Base-by-base conservation (phyloP, 192 early-diverging fungal genomes). In the Podila minutissima region DNA sequence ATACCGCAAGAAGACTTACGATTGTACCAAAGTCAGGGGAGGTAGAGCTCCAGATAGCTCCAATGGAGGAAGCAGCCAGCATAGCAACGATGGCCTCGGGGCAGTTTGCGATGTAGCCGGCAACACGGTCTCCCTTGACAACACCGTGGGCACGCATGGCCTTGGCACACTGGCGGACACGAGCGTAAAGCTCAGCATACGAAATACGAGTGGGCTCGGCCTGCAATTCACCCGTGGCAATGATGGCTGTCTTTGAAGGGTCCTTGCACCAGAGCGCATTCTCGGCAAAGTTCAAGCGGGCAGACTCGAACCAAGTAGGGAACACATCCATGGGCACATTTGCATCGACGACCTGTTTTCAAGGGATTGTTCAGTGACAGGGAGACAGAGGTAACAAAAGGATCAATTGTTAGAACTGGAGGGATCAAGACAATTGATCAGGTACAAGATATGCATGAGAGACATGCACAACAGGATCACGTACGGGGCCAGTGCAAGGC, bases 1-100 rank as follows among this genome's bases (percentile, higher is more conserved):
- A 61, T 61, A 20, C 26, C 6, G 31, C 20, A 33, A 0, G 35
- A 13, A 46, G 22, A 75, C 82, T 83, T 86, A 90, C 95, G 26
- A 91, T 86, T 20, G 91, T 89, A 35, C 98, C 98, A 89, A 99
- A 97, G 79, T 99, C 98, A 9, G 95, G 95, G 13, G 96, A 96
- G 31, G 95, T 93, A 5, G 96, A 98, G 67, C 91, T 96, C 96
- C 96, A 99, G 46, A 97, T 92, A 20, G 95, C 96, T 33, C 97
- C 96, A 62, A 97, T 87, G 65, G 92, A 93, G 7, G 91, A 85
- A 2, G 93, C 86, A 0, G 94, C 94, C 28, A 95, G 82, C 89
- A 96, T 94, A 11, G 90, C 89, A 37, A 93, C 78, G 12, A 97
- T 91, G 1, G 96, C 91, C 62, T 98, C 95, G 7, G 90, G 72